Evolutionary conservation across 306 rosid genomes (phyloP).

Genomic region (Morella rubra): DNA sequence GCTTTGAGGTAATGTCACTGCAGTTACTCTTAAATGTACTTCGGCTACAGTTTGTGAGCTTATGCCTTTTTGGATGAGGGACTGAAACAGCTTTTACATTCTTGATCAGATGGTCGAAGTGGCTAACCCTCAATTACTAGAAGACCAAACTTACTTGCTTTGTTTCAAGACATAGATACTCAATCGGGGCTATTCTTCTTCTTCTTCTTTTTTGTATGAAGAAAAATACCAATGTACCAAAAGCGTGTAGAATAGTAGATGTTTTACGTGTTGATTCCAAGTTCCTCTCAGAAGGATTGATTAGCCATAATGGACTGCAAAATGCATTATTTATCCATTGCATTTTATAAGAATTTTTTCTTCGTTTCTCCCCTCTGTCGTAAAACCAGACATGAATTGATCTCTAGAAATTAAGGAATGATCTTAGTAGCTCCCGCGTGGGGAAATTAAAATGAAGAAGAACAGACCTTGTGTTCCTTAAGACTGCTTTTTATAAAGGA

Average conservation of each 20-base stretch:
- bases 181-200: neutral
- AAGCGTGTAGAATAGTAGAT: neutral
- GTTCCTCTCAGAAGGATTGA: neutral
- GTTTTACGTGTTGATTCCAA: neutral
- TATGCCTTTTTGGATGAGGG: neutral
- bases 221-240: neutral
- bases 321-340: neutral
- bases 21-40: constrained; percentile 9
- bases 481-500: neutral
- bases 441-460: no score
- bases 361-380: neutral
- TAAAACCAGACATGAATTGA: constrained; percentile 4
- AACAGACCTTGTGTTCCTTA: no score
- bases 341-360: no score
- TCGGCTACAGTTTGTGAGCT: neutral
- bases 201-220: neutral
- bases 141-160: constrained; percentile 63
- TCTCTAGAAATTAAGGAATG: neutral
- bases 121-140: constrained; percentile 52
- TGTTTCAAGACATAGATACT: constrained; percentile 42
- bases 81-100: constrained; percentile 29
- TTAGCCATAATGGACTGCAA: neutral
- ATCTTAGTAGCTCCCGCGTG: neutral
- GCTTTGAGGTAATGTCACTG: constrained; percentile 65
- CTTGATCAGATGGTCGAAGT: constrained; percentile 58